A percentile compares a stretch with the other conserved stretches of the same genome.
Evolutionary conservation across 2,329 filamentous ascomycete genomes (phyloP).

Genomic region (Penicillium sp.): DNA sequence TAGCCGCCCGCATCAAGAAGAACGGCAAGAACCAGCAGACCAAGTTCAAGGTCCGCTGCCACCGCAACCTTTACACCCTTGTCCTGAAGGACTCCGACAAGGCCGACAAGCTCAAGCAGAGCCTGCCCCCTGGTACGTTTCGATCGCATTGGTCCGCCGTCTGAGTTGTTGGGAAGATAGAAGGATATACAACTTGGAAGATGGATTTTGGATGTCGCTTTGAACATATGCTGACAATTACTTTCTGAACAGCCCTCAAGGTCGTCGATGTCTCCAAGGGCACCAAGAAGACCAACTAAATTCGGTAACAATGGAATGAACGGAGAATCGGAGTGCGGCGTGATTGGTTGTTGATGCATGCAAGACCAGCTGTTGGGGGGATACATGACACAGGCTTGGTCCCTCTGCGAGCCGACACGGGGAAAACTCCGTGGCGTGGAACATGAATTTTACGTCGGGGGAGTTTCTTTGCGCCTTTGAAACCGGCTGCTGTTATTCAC

Average conservation of each 20-base stretch:
- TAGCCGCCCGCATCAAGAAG: conserved; percentile 93
- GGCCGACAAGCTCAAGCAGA: conserved; percentile 99
- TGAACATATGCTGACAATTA: conserved; percentile 22
- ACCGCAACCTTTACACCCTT: conserved; percentile 93
- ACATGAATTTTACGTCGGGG: conserved; percentile 10
- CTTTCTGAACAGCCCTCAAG: conserved; percentile 41
- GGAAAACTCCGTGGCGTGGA: conserved; percentile 20
- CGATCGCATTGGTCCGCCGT: neutral
- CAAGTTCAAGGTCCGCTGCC: conserved; percentile 99
- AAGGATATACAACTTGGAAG: neutral
- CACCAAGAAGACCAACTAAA: conserved; percentile 49
- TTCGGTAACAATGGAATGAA: conserved; percentile 29
- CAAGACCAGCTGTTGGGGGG: conserved; percentile 31
- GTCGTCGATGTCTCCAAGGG: conserved; percentile 48
- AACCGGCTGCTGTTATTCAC: conserved; percentile 23
- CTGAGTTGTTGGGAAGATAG: neutral
- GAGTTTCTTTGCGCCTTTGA: conserved; percentile 31
- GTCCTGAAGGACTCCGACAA: conserved; percentile 98
- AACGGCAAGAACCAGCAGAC: conserved; percentile 85
- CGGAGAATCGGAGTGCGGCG: conserved; percentile 27
- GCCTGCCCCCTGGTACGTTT: conserved; percentile 87
- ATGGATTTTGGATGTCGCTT: neutral
- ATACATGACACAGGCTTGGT: conserved; percentile 27
- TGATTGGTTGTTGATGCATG: conserved; percentile 30
- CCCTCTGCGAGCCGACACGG: conserved; percentile 36